Evolutionary conservation across 805 yeast genomes (phyloP), one percentile per base, ranked within the genome.

Genomic region (Saccharomycopsis oosterbeekiorum): DNA sequence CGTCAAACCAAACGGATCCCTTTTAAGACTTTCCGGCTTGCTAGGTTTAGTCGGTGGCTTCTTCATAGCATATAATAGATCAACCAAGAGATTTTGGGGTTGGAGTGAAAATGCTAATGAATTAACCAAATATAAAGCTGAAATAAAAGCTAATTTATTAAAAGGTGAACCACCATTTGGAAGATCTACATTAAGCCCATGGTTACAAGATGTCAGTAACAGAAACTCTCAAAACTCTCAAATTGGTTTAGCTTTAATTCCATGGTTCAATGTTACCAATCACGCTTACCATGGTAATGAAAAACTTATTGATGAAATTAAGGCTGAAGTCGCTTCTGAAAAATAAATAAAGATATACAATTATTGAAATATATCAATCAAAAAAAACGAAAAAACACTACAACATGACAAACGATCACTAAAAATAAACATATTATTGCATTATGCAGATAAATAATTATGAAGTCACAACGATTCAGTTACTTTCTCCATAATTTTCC

Each of bases 201-300:
- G 89, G 77, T 73, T 86, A 68, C 89, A 88, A 72, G 87, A 84
- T 67, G 78, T 86, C 65, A 84, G 96, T 63, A 83, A 87, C 68
- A 81, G 90, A 75, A 86, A 87, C 78, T 85, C 94, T 26, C 86
- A 85, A 67, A 84, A 84, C 70, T 83, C 96, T 8, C 83, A 82
- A 69, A 72, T 82, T 61, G 75, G 78, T 60, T 70, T 85, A 67
- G 80, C 84, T 60, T 70, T 87, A 64, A 72, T 89, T 68, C 96
- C 96, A 26, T 85, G 90, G 89, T 88, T 89, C 78, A 89, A 89
- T 75, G 76, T 87, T 65, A 90, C 84, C 56, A 75, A 83, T 71
- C 96, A 89, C 73, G 90, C 88, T 67, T 85, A 83, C 75, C 96
- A 89, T 73, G 94, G 93, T 29, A 84, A 88, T 62, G 86, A 85